Percentiles rank a stretch among this genome's conserved stretches.
Evolutionary conservation across 2,329 filamentous ascomycete species (phyloP).

Genomic region (Emmonsiellopsis sp.): DNA sequence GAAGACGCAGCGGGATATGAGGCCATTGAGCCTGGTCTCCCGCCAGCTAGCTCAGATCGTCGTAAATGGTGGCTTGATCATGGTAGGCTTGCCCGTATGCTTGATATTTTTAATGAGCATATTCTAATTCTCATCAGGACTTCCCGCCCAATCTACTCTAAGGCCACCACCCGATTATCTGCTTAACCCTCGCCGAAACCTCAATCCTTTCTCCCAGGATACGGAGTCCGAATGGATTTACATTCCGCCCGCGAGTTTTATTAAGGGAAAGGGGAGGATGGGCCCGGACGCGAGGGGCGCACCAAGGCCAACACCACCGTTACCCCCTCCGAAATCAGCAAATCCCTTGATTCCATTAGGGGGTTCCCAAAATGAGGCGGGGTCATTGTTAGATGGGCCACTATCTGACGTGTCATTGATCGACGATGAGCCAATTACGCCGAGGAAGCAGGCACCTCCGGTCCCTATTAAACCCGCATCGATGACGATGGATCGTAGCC

Average conservation of each 20-base stretch:
- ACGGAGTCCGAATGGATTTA: constrained; percentile 76
- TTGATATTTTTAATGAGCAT: constrained; percentile 9
- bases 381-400: background rate
- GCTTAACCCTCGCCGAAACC: constrained; percentile 62
- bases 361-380: background rate
- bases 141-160: constrained; percentile 65
- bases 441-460: constrained; percentile 5
- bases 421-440: background rate
- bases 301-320: background rate
- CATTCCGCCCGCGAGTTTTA: constrained; percentile 9
- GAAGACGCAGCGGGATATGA: constrained; percentile 72
- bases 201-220: constrained; percentile 70
- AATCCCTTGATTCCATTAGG: background rate
- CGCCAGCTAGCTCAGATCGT: constrained; percentile 52
- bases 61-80: constrained; percentile 58
- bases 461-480: constrained; percentile 4
- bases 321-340: background rate
- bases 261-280: constrained; percentile 9
- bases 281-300: background rate
- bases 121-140: constrained; percentile 35
- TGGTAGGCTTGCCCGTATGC: constrained; percentile 28
- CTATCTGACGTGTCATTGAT: background rate
- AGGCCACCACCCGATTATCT: constrained; percentile 55
- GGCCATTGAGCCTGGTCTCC: constrained; percentile 67
- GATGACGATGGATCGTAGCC: background rate